These are phyloP conservation scores for Cystobasidiopsis lactophilus DNA, from an alignment of 768 basidiomycete genomes.

Conservation along the genomic window DNA sequence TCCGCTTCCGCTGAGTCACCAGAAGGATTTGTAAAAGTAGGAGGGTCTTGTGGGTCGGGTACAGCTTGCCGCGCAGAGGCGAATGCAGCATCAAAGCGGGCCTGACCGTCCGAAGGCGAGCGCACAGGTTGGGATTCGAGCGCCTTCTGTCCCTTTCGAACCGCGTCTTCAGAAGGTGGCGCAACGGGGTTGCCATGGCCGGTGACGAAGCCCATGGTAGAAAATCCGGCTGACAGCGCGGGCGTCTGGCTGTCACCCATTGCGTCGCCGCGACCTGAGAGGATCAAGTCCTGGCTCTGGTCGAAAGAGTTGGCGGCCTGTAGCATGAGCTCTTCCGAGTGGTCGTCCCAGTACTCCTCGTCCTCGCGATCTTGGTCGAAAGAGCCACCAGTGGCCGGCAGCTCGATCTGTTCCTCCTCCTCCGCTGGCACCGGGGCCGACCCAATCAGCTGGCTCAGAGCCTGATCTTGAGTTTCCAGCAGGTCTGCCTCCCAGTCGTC, in stretches of 20 bases:
- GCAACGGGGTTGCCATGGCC: slow-evolving; percentile 1
- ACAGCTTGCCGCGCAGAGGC: too few species aligned
- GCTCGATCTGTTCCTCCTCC: neutral
- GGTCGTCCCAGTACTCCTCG: neutral
- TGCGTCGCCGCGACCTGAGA: neutral
- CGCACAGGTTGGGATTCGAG: too few species aligned
- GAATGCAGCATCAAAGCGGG: too few species aligned
- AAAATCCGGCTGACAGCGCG: neutral
- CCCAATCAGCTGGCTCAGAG: neutral
- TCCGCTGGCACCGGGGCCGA: neutral
- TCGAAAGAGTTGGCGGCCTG: neutral
- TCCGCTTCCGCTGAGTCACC: too few species aligned
- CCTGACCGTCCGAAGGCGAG: too few species aligned
- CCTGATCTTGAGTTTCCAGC: neutral
- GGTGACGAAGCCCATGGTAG: slow-evolving; percentile 5
- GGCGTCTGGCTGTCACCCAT: neutral
- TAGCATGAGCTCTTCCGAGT: neutral
- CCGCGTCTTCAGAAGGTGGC: slow-evolving; percentile 4
- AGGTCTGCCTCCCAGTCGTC: neutral
- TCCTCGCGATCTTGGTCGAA: neutral
- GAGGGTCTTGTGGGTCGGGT: too few species aligned
- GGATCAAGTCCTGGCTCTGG: neutral
- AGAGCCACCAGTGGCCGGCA: too few species aligned
- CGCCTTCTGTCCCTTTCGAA: too few species aligned
- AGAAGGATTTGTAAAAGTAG: too few species aligned